Percentiles rank a stretch among this genome's conserved stretches.
phyloP scores from a whole-genome alignment of 1,284 basidiomycete species.

The Fomitiporia mediterranea region DNA sequence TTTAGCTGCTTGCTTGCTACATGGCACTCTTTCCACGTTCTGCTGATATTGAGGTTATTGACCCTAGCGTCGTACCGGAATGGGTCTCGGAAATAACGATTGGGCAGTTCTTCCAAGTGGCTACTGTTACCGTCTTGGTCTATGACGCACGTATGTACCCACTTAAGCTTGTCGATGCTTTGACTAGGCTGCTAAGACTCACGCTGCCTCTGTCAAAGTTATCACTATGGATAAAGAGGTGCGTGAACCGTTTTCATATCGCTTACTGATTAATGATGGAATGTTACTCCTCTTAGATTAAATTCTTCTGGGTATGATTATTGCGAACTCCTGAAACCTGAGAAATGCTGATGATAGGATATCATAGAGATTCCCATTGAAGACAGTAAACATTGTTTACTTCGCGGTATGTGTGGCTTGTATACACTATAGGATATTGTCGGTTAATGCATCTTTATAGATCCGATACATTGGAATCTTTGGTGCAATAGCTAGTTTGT shows the following conservation, averaged over 20 bases:
- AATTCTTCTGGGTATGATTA: constrained; percentile 6
- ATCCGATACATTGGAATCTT: constrained; percentile 9
- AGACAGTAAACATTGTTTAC: neutral
- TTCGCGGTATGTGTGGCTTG: neutral
- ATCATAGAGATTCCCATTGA: neutral
- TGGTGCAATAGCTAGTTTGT: neutral
- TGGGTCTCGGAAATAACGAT: neutral
- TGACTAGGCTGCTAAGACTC: too few relatives aligned
- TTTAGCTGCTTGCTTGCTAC: too few relatives aligned
- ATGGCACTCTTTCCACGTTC: neutral
- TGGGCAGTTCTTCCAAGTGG: neutral
- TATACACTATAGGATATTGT: neutral
- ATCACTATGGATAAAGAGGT: constrained; percentile 3
- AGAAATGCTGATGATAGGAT: neutral
- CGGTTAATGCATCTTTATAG: neutral
- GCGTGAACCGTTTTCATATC: neutral
- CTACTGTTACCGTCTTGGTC: neutral
- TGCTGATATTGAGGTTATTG: neutral
- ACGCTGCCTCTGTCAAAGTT: too few relatives aligned
- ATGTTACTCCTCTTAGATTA: neutral
- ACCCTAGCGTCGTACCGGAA: neutral
- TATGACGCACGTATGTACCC: constrained; percentile 1
- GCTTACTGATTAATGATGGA: too few relatives aligned
- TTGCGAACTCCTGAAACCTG: neutral
- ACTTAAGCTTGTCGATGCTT: too few relatives aligned